These are phyloP conservation scores for Bigelowiella natans DNA, from an alignment of 78 protist genomes.

Conservation along the genomic window DNA sequence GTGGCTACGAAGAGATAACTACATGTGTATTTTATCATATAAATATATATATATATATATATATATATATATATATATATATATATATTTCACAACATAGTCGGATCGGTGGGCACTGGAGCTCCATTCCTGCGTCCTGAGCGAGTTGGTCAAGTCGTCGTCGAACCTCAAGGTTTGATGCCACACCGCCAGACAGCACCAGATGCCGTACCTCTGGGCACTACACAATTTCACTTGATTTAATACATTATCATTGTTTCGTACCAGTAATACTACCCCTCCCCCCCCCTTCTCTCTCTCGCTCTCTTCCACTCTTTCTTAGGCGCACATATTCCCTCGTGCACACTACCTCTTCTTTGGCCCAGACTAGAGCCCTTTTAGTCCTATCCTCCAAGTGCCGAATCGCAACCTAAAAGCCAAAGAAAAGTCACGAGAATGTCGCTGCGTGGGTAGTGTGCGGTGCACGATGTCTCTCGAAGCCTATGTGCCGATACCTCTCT, in stretches of 20 bases:
- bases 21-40: not conserved
- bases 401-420: constrained; percentile 9
- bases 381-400: constrained; percentile 21
- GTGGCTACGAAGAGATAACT: not conserved
- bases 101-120: constrained; percentile 16
- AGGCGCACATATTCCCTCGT: no score
- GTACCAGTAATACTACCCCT: no score
- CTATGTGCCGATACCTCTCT: not conserved
- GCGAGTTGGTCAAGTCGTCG: no score
- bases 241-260: no score
- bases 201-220: no score
- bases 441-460: not conserved
- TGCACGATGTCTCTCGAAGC: not conserved
- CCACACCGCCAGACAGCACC: no score
- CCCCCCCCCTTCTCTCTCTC: no score
- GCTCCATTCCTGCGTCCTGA: not conserved
- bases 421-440: not conserved
- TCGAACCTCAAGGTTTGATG: no score
- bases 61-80: not conserved
- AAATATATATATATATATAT: not conserved
- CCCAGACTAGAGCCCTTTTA: constrained; percentile 18
- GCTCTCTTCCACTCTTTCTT: no score
- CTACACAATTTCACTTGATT: no score
- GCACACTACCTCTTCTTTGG: not conserved
- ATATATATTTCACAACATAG: not conserved